Conservation (phyloP, 148 eudicot genomes). For the Rhododendron mucronatum region DNA sequence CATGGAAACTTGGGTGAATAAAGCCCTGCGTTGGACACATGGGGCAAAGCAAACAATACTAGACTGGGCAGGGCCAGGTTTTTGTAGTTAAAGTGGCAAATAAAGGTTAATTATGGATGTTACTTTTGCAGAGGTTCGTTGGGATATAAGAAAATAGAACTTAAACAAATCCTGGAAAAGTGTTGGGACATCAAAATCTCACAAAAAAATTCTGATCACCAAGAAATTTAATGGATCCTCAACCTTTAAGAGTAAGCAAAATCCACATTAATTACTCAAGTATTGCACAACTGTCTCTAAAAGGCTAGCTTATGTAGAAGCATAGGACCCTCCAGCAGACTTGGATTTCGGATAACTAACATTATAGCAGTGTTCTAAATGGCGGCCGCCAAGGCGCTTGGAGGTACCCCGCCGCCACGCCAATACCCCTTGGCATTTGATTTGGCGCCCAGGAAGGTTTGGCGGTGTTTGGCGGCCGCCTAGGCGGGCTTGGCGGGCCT, state of each 20-base stretch:
- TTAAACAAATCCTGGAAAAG: neutral
- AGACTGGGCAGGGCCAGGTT: neutral
- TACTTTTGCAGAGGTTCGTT: neutral
- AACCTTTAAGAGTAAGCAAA: neutral
- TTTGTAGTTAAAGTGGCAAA: neutral
- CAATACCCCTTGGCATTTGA: too few species aligned
- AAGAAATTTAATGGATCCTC: neutral
- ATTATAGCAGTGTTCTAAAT: neutral
- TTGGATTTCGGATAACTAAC: neutral
- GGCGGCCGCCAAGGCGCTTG: too few species aligned
- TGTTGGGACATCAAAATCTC: neutral
- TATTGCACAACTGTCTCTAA: neutral
- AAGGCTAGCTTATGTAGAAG: neutral
- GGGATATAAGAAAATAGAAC: neutral
- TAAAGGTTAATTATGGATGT: neutral
- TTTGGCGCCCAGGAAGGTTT: too few species aligned
- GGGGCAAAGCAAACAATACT: neutral
- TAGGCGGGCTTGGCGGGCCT: too few species aligned
- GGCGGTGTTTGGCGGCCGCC: too few species aligned
- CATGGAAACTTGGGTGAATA: neutral
- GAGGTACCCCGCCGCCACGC: too few species aligned
- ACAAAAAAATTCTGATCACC: neutral
- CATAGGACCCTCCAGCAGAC: neutral
- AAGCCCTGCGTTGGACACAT: neutral
- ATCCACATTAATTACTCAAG: neutral